phyloP scores from a whole-genome alignment of 371 early-diverging fungal species.

The Rhizopus delemar region DNA sequence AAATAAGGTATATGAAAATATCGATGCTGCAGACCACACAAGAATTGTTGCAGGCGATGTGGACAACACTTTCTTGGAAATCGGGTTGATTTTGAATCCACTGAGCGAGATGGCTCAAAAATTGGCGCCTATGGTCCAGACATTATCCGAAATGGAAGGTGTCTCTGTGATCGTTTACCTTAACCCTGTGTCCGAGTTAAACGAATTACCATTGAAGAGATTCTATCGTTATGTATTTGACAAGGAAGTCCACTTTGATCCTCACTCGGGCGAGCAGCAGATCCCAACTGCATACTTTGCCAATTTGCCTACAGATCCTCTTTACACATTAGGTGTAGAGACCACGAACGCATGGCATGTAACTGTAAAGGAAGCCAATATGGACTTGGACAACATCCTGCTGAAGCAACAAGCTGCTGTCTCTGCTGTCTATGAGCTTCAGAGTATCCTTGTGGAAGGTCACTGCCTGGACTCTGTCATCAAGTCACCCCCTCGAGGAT shows the following conservation, averaged over 20 bases:
- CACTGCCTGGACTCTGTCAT: constrained; percentile 74
- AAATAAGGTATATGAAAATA: constrained; percentile 27
- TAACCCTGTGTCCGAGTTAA: constrained; percentile 51
- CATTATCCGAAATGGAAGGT: constrained; percentile 58
- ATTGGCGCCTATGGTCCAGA: constrained; percentile 67
- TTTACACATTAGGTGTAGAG: constrained; percentile 87
- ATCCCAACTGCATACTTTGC: constrained; percentile 68
- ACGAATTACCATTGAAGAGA: constrained; percentile 74
- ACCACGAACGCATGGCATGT: constrained; percentile 88
- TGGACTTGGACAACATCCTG: constrained; percentile 92
- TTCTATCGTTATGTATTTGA: constrained; percentile 90
- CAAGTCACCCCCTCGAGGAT: constrained; percentile 80
- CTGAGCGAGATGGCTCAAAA: constrained; percentile 76
- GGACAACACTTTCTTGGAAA: constrained; percentile 51
- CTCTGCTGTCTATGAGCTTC: constrained; percentile 78
- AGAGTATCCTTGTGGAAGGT: constrained; percentile 85
- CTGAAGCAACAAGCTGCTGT: constrained; percentile 57
- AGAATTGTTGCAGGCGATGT: constrained; percentile 39
- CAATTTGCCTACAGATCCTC: constrained; percentile 72
- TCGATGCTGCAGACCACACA: constrained; percentile 18
- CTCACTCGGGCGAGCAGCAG: constrained; percentile 28
- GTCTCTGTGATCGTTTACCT: constrained; percentile 66
- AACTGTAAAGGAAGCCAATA: constrained; percentile 72
- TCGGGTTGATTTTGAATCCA: constrained; percentile 78
- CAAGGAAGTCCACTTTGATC: constrained; percentile 63